A percentile compares a stretch with the other conserved stretches of the same genome.
Conservation (phyloP, 1,284 basidiomycete genomes). For the Tremellales sp. region DNA sequence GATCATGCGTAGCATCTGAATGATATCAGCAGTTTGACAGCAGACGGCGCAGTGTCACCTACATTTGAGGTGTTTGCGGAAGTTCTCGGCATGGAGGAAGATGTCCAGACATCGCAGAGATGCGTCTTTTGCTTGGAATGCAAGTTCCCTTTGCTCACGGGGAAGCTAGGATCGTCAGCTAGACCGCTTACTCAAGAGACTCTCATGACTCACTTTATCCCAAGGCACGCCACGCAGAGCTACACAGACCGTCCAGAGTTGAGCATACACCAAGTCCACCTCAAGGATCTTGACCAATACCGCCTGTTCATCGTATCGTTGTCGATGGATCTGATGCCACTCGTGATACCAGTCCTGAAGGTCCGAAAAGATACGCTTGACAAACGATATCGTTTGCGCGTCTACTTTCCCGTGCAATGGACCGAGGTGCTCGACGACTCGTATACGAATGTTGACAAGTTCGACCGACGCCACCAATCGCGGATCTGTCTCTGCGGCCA, state of each 20-base stretch:
- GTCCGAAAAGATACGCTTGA: slow-evolving; percentile 75
- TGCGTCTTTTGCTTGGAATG: slow-evolving; percentile 88
- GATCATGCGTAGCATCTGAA: slow-evolving; percentile 82
- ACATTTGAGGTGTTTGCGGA: slow-evolving; percentile 43
- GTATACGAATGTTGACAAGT: slow-evolving; percentile 72
- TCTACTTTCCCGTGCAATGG: slow-evolving; percentile 82
- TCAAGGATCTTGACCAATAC: slow-evolving; percentile 77
- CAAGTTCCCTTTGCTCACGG: slow-evolving; percentile 85
- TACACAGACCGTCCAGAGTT: slow-evolving; percentile 88
- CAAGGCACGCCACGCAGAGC: slow-evolving; percentile 83
- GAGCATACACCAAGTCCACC: slow-evolving; percentile 83
- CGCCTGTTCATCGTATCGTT: slow-evolving; percentile 64
- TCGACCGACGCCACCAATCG: slow-evolving; percentile 81
- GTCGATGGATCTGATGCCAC: slow-evolving; percentile 75
- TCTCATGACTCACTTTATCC: slow-evolving; percentile 70
- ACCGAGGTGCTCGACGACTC: slow-evolving; percentile 82
- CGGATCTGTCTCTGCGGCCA: slow-evolving; percentile 81
- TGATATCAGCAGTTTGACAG: no score
- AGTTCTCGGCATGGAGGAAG: slow-evolving; percentile 32
- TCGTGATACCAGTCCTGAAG: slow-evolving; percentile 71
- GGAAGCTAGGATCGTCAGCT: slow-evolving; percentile 38
- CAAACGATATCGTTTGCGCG: slow-evolving; percentile 75
- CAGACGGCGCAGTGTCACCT: no score
- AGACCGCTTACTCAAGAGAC: background rate
- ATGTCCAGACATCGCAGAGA: slow-evolving; percentile 70